phyloP scores from a whole-genome alignment of 805 yeast species.

The Allodekkera sacchari region DNA sequence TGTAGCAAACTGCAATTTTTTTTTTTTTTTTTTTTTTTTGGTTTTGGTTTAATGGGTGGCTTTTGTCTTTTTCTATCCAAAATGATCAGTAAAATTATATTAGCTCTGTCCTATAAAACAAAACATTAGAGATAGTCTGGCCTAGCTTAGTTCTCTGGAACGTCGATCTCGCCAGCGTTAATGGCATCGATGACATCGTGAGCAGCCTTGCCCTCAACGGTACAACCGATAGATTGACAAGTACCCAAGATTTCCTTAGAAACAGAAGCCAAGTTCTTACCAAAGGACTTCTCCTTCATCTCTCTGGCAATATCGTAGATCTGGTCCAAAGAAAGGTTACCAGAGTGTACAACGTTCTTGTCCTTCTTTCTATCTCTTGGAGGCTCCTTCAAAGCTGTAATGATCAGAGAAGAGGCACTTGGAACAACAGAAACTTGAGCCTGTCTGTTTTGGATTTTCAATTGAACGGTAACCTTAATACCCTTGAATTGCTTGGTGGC shows the following conservation, averaged over 20 bases:
- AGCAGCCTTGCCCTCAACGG: conserved; percentile 99
- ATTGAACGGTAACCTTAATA: conserved; percentile 97
- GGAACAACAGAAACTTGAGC: conserved; percentile 98
- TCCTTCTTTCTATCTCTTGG: conserved; percentile 99
- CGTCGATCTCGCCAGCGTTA: conserved; percentile 95
- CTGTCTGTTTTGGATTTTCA: conserved; percentile 99
- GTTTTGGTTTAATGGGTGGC: not conserved
- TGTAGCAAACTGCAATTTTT: conserved; percentile 65
- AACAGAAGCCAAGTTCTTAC: conserved; percentile 94
- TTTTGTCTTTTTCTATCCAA: not conserved
- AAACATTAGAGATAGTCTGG: conserved; percentile 6
- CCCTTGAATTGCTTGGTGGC: conserved; percentile 99
- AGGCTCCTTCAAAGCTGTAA: conserved; percentile 98
- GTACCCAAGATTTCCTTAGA: conserved; percentile 99
- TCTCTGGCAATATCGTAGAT: conserved; percentile 95
- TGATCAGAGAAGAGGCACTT: conserved; percentile 97
- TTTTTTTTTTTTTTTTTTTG: not conserved
- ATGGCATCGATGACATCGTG: conserved; percentile 98
- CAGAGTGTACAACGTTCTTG: conserved; percentile 98
- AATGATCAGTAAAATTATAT: not conserved
- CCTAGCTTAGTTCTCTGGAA: conserved; percentile 61
- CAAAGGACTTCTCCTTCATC: conserved; percentile 96
- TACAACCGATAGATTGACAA: conserved; percentile 99
- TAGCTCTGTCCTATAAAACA: not conserved
- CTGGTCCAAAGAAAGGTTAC: conserved; percentile 96